These are phyloP conservation scores for Dothideomycetidae sp. DNA, from an alignment of 2,329 filamentous ascomycete genomes.

Conservation along the genomic window DNA sequence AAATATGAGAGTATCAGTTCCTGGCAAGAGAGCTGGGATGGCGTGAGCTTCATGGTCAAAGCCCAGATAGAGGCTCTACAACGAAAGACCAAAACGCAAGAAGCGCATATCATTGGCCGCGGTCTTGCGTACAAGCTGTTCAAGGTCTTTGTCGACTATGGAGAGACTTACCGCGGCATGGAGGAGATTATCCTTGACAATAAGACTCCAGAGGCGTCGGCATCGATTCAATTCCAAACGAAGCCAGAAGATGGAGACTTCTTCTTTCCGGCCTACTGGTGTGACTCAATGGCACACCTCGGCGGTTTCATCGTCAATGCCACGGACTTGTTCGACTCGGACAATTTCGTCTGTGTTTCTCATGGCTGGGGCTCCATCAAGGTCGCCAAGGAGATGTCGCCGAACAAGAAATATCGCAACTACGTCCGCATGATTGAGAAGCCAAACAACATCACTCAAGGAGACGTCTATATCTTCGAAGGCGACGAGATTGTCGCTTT, in stretches of 20 bases:
- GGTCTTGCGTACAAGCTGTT: slow-evolving; percentile 67
- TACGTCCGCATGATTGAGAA: slow-evolving; percentile 49
- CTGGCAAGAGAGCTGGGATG: slow-evolving; percentile 53
- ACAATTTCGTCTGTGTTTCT: slow-evolving; percentile 46
- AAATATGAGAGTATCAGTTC: slow-evolving; percentile 45
- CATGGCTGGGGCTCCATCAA: slow-evolving; percentile 49
- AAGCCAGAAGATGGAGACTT: slow-evolving; percentile 41
- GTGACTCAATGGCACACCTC: slow-evolving; percentile 43
- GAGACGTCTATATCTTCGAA: slow-evolving; percentile 47
- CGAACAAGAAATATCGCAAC: slow-evolving; percentile 41
- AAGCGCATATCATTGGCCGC: slow-evolving; percentile 57
- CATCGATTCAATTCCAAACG: slow-evolving; percentile 40
- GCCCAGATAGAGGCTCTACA: slow-evolving; percentile 50
- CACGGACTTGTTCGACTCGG: slow-evolving; percentile 43
- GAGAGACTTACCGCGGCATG: slow-evolving; percentile 43
- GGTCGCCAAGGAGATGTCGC: slow-evolving; percentile 37
- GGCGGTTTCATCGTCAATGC: slow-evolving; percentile 48
- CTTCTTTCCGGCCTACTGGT: slow-evolving; percentile 45
- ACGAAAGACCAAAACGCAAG: slow-evolving; percentile 48
- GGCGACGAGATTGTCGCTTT: slow-evolving; percentile 45
- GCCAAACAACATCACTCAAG: slow-evolving; percentile 40
- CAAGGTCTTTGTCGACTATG: slow-evolving; percentile 43
- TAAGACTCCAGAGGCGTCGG: slow-evolving; percentile 41
- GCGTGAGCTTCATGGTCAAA: slow-evolving; percentile 46
- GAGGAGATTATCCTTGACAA: slow-evolving; percentile 44